Base-by-base conservation (phyloP, 305 asterid species). In the Fraxinus sp. region DNA sequence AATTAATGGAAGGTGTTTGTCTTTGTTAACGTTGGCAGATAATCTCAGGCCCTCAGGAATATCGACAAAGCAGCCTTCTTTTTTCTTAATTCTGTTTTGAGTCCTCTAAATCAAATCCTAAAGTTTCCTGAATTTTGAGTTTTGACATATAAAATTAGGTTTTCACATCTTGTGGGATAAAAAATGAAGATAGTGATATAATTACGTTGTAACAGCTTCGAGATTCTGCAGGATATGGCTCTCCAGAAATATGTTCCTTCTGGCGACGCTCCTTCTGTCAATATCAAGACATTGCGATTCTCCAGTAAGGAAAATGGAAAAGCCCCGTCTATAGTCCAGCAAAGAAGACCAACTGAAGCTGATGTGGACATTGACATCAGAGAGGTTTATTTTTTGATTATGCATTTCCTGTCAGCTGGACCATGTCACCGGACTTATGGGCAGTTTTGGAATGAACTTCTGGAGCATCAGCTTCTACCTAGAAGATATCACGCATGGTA, bases 401-500 rank as follows among this genome's bases (percentile, higher is more conserved):
- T 96, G 98, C 99, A 96, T 91, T 94, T 96, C 87, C 90, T 96
- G 81, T 96, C 99, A 72, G 91, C 97, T 85, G 98, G 99, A 81
- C 99, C 97, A 68, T 93, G 98, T 88, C 97, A 92, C 90, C 90
- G 95, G 87, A 93, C 98, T 66, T 91, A 88, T 87, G 98, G 98
- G 83, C 98, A 94, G 87, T 86, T 96, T 80, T 93, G 98, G 98
- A 93, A 94, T 90, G 99, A 96, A 91, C 99, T 96, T 84, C 91
- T 91, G 81, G 99, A 96, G 90, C 93, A 94, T 91, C 97, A 94
- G 90, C 99, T 94, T 87, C 84, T 96, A 82, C 98, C 99, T 32
- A 92, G 99, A 90, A 90, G 99, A 90, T 96, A 93, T 84, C 99
- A 96, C 87, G 93, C 99, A 20, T 96, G 98, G 98, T 91, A 96